phyloP scores from a whole-genome alignment of 768 basidiomycete species.

The Suillus fuscotomentosus region DNA sequence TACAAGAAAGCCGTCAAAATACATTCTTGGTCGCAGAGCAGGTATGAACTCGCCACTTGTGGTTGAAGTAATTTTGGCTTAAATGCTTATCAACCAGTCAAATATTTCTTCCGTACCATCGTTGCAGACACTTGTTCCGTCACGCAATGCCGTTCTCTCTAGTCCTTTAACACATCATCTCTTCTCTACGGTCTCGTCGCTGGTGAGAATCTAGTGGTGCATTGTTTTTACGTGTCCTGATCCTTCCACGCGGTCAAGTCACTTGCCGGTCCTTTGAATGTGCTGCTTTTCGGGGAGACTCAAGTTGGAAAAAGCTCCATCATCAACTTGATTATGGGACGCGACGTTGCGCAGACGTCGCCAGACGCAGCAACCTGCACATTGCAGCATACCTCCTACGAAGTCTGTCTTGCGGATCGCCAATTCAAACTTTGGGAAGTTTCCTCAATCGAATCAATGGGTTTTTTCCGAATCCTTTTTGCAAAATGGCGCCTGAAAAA shows the following conservation, averaged over 20 bases:
- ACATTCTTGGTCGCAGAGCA: not conserved
- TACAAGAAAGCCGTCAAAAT: not conserved
- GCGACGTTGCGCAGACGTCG: conserved; percentile 29
- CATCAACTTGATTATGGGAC: conserved; percentile 18
- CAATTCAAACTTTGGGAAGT: conserved; percentile 33
- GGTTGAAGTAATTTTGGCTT: too few species aligned
- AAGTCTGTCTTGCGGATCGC: conserved; percentile 18
- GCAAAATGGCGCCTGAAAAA: conserved; percentile 20
- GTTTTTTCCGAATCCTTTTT: conserved; percentile 13
- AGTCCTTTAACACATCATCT: not conserved
- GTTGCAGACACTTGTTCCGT: too few species aligned
- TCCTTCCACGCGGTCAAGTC: not conserved
- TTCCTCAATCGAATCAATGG: conserved; percentile 28
- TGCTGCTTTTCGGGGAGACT: not conserved
- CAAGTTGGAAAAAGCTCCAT: not conserved
- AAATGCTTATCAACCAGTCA: too few species aligned
- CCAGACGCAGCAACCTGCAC: conserved; percentile 35
- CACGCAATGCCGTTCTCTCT: not conserved
- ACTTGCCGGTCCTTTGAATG: not conserved
- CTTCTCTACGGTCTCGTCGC: not conserved
- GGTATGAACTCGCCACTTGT: not conserved
- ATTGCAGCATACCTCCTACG: conserved; percentile 24
- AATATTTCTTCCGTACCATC: too few species aligned
- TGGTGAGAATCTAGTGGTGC: not conserved
- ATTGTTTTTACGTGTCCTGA: not conserved